Evolutionary conservation across 352 stramenopile genomes (phyloP).

Genomic region (Phytophthora sansomeana): DNA sequence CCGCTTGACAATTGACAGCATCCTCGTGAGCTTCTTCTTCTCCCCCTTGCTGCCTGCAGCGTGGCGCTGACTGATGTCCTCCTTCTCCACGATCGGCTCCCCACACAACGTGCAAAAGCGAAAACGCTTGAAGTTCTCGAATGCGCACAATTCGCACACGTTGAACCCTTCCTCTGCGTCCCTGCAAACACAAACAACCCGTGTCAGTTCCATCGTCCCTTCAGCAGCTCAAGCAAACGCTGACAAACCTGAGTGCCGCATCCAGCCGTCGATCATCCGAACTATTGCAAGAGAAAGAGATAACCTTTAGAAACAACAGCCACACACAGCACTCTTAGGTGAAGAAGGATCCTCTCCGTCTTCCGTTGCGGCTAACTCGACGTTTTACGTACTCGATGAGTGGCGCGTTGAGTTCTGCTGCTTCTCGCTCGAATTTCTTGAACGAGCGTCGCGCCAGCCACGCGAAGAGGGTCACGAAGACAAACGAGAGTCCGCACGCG

Average conservation of each 20-base stretch:
- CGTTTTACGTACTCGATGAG: slow-evolving; percentile 29
- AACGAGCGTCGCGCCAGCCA: slow-evolving; percentile 17
- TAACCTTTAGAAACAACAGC: slow-evolving; percentile 2
- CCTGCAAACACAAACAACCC: slow-evolving; percentile 7
- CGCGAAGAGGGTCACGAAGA: slow-evolving; percentile 17
- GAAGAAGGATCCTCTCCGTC: not conserved
- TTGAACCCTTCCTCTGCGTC: slow-evolving; percentile 42
- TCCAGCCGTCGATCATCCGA: slow-evolving; percentile 31
- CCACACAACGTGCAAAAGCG: slow-evolving; percentile 42
- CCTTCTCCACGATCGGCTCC: slow-evolving; percentile 17
- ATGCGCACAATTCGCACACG: slow-evolving; percentile 36
- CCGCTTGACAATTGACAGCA: slow-evolving; percentile 10
- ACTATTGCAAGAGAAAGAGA: slow-evolving; percentile 8
- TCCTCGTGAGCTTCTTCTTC: not conserved
- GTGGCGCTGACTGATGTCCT: not conserved
- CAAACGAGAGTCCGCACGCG: slow-evolving; percentile 10
- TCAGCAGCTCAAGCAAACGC: not conserved
- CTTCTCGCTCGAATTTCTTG: slow-evolving; percentile 23
- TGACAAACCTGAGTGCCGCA: slow-evolving; percentile 35
- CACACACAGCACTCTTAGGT: not conserved
- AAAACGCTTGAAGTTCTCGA: slow-evolving; percentile 54
- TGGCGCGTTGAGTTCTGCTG: slow-evolving; percentile 25
- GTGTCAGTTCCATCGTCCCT: slow-evolving; percentile 3
- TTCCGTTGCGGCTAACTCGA: not conserved
- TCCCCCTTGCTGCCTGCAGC: not conserved